Conservation (phyloP, 1,284 basidiomycete genomes). For the Gymnopus androsaceus region DNA sequence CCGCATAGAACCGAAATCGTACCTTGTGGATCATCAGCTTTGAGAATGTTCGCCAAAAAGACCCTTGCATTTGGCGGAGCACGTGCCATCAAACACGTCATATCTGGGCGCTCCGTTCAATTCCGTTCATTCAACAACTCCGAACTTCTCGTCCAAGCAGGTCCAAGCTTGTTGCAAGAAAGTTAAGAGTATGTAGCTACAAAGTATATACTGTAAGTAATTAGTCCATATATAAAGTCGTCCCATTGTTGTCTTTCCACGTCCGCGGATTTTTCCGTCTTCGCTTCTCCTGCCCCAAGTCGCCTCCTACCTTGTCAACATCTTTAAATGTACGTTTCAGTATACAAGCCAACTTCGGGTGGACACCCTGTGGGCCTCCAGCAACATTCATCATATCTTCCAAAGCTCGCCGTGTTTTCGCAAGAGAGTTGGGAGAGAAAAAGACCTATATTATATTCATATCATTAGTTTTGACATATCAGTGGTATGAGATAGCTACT, state of each 20-base stretch:
- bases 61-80: too few relatives aligned
- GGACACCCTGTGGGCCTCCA: slow-evolving; percentile 8
- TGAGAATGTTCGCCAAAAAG: too few relatives aligned
- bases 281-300: slow-evolving; percentile 1
- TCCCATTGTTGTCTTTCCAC: slow-evolving; percentile 14
- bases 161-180: too few relatives aligned
- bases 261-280: slow-evolving; percentile 12
- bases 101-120: too few relatives aligned
- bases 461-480: neutral
- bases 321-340: slow-evolving; percentile 9
- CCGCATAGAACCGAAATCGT: neutral
- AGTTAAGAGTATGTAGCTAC: too few relatives aligned
- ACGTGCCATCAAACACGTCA: too few relatives aligned
- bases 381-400: neutral
- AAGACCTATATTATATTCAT: neutral
- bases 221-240: slow-evolving; percentile 7
- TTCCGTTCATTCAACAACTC: too few relatives aligned
- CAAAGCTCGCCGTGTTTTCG: neutral
- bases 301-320: slow-evolving; percentile 6
- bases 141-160: too few relatives aligned
- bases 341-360: slow-evolving; percentile 16
- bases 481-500: neutral
- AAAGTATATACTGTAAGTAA: too few relatives aligned
- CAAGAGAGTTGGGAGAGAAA: neutral
- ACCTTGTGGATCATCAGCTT: slow-evolving; percentile 33